A percentile compares a stretch with the other conserved stretches of the same genome.
phyloP scores from a whole-genome alignment of 345 rosid genomes.

The Lepidium aucheri region DNA sequence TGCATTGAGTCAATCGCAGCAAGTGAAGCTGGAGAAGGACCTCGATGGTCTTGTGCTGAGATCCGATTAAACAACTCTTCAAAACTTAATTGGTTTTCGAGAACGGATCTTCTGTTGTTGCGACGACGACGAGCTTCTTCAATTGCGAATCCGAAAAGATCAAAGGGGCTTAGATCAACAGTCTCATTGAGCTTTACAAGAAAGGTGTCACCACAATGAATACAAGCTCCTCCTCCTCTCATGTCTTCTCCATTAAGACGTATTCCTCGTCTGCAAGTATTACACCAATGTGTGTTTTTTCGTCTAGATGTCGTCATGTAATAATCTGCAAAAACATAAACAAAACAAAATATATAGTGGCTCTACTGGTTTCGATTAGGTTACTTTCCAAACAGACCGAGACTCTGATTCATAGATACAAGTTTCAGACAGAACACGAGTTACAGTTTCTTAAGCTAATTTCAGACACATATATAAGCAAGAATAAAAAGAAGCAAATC shows the following conservation, averaged over 20 bases:
- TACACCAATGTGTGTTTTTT: conserved; percentile 26
- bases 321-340: neutral
- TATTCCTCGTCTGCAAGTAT: conserved; percentile 18
- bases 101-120: conserved; percentile 7
- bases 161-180: conserved; percentile 23
- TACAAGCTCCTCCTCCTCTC: conserved; percentile 19
- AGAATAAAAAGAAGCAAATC: neutral
- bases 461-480: neutral
- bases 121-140: conserved; percentile 17
- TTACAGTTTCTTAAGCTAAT: neutral
- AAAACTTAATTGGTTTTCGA: conserved; percentile 11
- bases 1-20: conserved; percentile 4
- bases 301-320: conserved; percentile 14
- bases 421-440: neutral
- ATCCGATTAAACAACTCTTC: conserved; percentile 20
- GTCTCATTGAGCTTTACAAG: conserved; percentile 16
- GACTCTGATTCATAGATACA: neutral
- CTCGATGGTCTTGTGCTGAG: conserved; percentile 20
- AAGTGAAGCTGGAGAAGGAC: conserved; percentile 26
- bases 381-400: neutral
- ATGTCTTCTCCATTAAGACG: neutral
- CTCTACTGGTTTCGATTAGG: neutral
- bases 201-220: conserved; percentile 16
- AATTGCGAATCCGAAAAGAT: conserved; percentile 1
- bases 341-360: neutral